Percentiles rank a stretch among this genome's conserved stretches.
Conservation (phyloP, 108 stramenopile genomes). For the Bacterosira constricta region DNA sequence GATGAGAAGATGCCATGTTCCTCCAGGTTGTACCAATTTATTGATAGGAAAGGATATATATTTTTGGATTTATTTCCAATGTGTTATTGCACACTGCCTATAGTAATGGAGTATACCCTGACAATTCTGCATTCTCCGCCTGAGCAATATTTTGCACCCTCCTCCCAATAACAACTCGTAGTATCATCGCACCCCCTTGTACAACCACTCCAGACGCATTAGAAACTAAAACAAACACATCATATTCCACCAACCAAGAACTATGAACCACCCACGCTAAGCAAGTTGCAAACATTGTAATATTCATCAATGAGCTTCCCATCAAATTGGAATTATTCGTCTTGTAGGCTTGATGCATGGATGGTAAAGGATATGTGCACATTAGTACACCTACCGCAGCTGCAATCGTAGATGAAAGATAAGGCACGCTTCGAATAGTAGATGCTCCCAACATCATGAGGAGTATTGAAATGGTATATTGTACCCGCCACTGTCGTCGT, state of each 20-base stretch:
- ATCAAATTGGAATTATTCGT: neutral
- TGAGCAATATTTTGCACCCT: neutral
- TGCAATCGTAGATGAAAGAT: conserved; percentile 19
- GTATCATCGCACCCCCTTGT: conserved; percentile 3
- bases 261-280: conserved; percentile 16
- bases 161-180: neutral
- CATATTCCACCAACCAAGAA: conserved; percentile 3
- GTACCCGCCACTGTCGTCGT: conserved; percentile 9
- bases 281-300: conserved; percentile 9
- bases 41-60: no score
- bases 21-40: no score
- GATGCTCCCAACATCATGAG: conserved; percentile 4
- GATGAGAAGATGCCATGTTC: no score
- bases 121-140: no score
- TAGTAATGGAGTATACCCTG: no score
- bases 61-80: no score
- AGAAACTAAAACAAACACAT: conserved; percentile 7
- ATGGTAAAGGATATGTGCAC: conserved; percentile 19
- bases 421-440: conserved; percentile 3
- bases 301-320: conserved; percentile 16
- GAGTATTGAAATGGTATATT: neutral
- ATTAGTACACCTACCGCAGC: conserved; percentile 12
- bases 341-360: neutral
- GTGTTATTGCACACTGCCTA: no score
- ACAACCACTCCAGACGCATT: conserved; percentile 19